Evolutionary conservation across 1,284 basidiomycete genomes (phyloP).

Genomic region (Anthracocystis panici-leucophaei): DNA sequence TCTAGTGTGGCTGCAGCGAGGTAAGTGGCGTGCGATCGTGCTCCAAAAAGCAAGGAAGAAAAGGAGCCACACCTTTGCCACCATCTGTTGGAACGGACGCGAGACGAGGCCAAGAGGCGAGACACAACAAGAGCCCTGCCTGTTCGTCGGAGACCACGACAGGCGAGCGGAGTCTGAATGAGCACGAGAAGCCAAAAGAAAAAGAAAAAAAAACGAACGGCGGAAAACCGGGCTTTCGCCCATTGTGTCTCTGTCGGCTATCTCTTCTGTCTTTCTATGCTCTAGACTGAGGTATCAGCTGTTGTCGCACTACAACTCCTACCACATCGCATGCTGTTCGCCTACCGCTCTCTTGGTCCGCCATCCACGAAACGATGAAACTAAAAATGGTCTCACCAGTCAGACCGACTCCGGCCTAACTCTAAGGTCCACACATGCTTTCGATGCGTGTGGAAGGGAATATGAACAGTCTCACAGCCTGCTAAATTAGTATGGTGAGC

Average conservation of each 20-base stretch:
- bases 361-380: neutral
- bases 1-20: neutral
- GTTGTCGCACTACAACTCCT: too few species aligned
- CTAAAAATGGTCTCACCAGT: constrained; percentile 4
- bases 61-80: constrained; percentile 2
- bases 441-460: neutral
- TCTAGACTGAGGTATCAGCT: too few species aligned
- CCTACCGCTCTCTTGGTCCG: neutral
- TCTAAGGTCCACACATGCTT: neutral
- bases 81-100: constrained; percentile 4
- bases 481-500: too few species aligned
- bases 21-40: neutral
- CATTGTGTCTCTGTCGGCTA: too few species aligned
- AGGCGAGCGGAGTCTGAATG: too few species aligned
- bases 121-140: neutral
- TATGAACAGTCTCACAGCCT: neutral
- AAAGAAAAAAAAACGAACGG: too few species aligned
- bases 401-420: neutral
- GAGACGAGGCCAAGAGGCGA: constrained; percentile 1
- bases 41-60: neutral
- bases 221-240: too few species aligned
- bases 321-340: neutral
- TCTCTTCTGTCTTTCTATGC: too few species aligned
- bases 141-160: too few species aligned
- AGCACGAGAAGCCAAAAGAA: too few species aligned